phyloP scores from a whole-genome alignment of 805 yeast genomes.

The Pichia scutulata region DNA sequence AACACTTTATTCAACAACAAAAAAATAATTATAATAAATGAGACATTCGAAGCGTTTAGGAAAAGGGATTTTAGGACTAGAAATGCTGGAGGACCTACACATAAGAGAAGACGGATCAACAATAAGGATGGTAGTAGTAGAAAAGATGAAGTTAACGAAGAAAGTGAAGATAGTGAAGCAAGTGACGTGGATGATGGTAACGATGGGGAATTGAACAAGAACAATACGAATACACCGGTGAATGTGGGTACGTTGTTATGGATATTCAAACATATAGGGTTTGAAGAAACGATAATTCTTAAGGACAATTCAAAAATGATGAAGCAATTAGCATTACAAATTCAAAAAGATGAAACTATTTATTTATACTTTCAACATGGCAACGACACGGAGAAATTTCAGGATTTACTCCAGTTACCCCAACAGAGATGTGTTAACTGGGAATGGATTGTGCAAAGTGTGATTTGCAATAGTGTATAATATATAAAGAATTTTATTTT shows the following conservation, averaged over 20 bases:
- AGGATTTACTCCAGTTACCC: background rate
- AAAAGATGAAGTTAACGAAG: constrained; percentile 2
- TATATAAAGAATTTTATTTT: background rate
- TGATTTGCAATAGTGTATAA: constrained; percentile 25
- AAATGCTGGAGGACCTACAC: background rate
- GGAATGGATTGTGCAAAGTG: constrained; percentile 66
- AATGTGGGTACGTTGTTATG: constrained; percentile 3
- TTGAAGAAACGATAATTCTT: background rate
- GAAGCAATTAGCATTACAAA: background rate
- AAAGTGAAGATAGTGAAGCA: background rate
- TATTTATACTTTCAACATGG: constrained; percentile 6
- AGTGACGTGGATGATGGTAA: background rate
- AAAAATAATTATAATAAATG: constrained; percentile 31
- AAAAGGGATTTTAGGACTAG: background rate
- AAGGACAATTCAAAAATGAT: background rate
- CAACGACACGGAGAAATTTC: background rate
- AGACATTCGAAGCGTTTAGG: constrained; percentile 12
- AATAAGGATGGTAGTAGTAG: background rate
- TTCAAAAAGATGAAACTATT: background rate
- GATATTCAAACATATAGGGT: constrained; percentile 6
- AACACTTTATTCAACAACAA: constrained; percentile 32
- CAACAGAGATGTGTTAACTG: constrained; percentile 35
- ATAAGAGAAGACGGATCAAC: background rate
- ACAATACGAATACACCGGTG: background rate
- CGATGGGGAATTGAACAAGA: background rate